These are phyloP conservation scores for Racocetra persica DNA, from an alignment of 371 early-diverging fungal genomes.

Conservation along the genomic window DNA sequence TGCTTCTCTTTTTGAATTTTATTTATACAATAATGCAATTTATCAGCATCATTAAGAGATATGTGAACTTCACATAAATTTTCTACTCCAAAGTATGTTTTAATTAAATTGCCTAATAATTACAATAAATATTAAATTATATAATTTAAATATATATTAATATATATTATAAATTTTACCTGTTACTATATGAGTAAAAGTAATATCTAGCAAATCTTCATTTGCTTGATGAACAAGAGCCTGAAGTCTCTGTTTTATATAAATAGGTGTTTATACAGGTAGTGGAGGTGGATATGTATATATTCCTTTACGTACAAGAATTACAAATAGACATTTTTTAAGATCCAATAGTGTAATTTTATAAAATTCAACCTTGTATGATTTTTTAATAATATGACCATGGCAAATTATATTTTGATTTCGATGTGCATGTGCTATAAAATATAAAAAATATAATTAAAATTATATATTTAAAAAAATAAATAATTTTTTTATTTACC, in stretches of 20 bases:
- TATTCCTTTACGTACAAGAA: conserved; percentile 10
- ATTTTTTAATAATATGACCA: background rate
- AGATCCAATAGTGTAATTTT: background rate
- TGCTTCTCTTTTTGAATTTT: conserved; percentile 15
- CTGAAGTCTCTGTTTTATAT: no score
- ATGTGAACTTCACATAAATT: background rate
- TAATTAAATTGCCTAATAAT: conserved; percentile 3
- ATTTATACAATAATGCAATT: background rate
- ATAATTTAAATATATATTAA: no score
- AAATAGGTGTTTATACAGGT: no score
- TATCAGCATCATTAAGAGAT: background rate
- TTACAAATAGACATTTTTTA: conserved; percentile 2
- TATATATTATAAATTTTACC: no score
- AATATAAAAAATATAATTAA: no score
- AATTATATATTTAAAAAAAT: no score
- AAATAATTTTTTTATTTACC: no score
- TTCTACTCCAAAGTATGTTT: background rate
- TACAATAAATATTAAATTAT: background rate
- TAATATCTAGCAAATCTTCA: conserved; percentile 5
- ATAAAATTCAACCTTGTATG: background rate
- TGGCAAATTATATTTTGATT: background rate
- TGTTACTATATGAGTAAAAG: background rate
- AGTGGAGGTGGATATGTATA: background rate
- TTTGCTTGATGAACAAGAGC: background rate
- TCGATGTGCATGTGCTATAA: conserved; percentile 21